Percentiles rank a stretch among this genome's conserved stretches.
These are phyloP conservation scores for Phytophthora melonis DNA, from an alignment of 352 stramenopile species.

Conservation along the genomic window DNA sequence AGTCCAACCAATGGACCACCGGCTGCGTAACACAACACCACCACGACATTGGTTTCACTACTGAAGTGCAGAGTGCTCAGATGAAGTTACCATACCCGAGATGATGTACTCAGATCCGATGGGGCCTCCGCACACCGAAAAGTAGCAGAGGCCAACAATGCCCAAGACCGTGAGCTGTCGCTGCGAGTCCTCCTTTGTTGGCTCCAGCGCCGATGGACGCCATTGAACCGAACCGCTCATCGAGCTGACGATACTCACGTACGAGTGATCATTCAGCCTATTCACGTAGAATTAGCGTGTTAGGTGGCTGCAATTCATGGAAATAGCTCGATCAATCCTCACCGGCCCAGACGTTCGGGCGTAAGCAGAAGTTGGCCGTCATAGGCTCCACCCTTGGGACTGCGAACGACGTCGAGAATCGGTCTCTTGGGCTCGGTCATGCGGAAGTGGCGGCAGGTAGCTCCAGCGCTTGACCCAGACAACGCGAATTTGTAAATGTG, in stretches of 20 bases:
- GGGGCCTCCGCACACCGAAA: slow-evolving; percentile 48
- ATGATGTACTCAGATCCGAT: slow-evolving; percentile 54
- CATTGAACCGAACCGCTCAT: slow-evolving; percentile 19
- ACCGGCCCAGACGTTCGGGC: slow-evolving; percentile 15
- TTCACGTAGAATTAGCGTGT: not conserved
- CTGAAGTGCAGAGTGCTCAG: not conserved
- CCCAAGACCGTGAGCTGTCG: slow-evolving; percentile 51
- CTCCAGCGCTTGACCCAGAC: not conserved
- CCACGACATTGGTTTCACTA: not conserved
- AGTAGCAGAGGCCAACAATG: slow-evolving; percentile 57
- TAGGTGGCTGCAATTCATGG: not conserved
- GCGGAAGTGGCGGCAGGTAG: not conserved
- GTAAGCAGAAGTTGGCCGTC: slow-evolving; percentile 22
- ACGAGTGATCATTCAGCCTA: slow-evolving; percentile 37
- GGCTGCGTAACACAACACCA: slow-evolving; percentile 16
- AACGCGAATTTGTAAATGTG: slow-evolving; percentile 20
- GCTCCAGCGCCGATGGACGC: slow-evolving; percentile 29
- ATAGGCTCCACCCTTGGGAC: slow-evolving; percentile 19
- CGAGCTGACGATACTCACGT: slow-evolving; percentile 41
- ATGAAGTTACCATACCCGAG: slow-evolving; percentile 33
- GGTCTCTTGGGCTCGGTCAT: slow-evolving; percentile 17
- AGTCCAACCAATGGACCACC: slow-evolving; percentile 80
- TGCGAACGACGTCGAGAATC: slow-evolving; percentile 14
- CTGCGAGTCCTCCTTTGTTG: slow-evolving; percentile 44
- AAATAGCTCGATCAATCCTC: not conserved